Evolutionary conservation across 345 rosid genomes (phyloP), one percentile per base, ranked within the genome.

Genomic region (Populus simonii): DNA sequence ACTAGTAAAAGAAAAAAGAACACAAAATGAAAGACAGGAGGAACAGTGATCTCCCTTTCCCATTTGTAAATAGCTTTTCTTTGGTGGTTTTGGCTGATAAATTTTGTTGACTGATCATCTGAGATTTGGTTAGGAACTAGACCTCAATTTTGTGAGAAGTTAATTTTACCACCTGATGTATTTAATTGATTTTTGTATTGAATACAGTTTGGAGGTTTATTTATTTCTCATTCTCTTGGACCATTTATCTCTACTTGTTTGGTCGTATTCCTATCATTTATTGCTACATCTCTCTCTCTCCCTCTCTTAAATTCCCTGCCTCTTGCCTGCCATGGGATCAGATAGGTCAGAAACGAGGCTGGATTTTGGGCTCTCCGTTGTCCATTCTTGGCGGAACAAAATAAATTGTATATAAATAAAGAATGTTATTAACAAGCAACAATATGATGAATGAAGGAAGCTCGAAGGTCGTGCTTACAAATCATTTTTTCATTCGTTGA

Each of bases 31-130:
- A 59, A 41, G 35, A 35, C 18, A 5, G 17, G 65, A 68, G 67
- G 16, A 49, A 41, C 47, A 17, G 15, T 10, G 8, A 1, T 3
- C 2, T 22, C 43, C 36, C 53, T 23, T 17, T 0, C 66, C 77
- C 73, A 11, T 66, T 45, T 81, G 83, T 81, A 72, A 76, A 76
- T 81, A 71, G 55, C 7, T 39, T 43, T 27, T 70, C 15, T 59
- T 8, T 29, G 57, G 36, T 17, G 76, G 29, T 65, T 31, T 71
- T 78, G 76, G 66, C 72, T 71, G 72, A 23, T 78, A 53, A 25
- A 15, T 66, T 78, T 49, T 41, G 65, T 38, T 57, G 68, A 55
- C 18, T 23, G 55, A 27, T 20, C 39, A 70, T 38, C 11, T n/a
- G 81, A 68, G 74, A 68, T 67, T 66, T 73, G 74, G 25, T 57